Evolutionary conservation across 805 yeast species (phyloP).

Genomic region (Kodamaea leandrae): DNA sequence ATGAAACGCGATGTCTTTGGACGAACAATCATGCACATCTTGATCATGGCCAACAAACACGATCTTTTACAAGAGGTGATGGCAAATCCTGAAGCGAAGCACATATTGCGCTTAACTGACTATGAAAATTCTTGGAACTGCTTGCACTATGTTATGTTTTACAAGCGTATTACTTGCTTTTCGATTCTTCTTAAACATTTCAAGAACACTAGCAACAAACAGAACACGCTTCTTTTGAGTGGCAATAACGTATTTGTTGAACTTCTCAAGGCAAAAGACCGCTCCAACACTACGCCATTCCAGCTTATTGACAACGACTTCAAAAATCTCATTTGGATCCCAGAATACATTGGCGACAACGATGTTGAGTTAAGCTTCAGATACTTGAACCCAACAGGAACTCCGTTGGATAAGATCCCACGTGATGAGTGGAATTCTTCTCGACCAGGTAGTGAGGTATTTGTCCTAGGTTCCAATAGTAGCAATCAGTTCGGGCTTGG

Average conservation of each 20-base stretch:
- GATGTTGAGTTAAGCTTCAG: slow-evolving; percentile 22
- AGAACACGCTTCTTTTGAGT: slow-evolving; percentile 10
- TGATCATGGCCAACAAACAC: slow-evolving; percentile 49
- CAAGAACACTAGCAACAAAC: slow-evolving; percentile 16
- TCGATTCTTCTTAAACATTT: slow-evolving; percentile 34
- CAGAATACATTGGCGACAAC: slow-evolving; percentile 38
- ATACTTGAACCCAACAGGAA: slow-evolving; percentile 4
- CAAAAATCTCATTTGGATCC: slow-evolving; percentile 43
- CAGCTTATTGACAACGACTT: slow-evolving; percentile 56
- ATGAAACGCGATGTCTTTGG: slow-evolving; percentile 67
- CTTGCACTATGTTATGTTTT: slow-evolving; percentile 64
- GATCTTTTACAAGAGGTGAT: slow-evolving; percentile 48
- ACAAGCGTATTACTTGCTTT: slow-evolving; percentile 56
- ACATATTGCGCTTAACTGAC: slow-evolving; percentile 46
- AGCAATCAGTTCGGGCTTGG: slow-evolving; percentile 67
- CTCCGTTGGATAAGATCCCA: slow-evolving; percentile 10
- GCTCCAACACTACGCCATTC: slow-evolving; percentile 69
- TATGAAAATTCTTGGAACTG: slow-evolving; percentile 81
- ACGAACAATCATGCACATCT: slow-evolving; percentile 56
- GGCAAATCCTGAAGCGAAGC: slow-evolving; percentile 46
- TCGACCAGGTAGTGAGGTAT: slow-evolving; percentile 58
- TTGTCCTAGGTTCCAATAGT: slow-evolving; percentile 60
- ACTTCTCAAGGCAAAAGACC: slow-evolving; percentile 58
- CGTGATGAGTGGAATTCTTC: slow-evolving; percentile 40
- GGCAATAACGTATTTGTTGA: slow-evolving; percentile 27